phyloP scores from a whole-genome alignment of 371 early-diverging fungal species.

The Mortierella sp. region DNA sequence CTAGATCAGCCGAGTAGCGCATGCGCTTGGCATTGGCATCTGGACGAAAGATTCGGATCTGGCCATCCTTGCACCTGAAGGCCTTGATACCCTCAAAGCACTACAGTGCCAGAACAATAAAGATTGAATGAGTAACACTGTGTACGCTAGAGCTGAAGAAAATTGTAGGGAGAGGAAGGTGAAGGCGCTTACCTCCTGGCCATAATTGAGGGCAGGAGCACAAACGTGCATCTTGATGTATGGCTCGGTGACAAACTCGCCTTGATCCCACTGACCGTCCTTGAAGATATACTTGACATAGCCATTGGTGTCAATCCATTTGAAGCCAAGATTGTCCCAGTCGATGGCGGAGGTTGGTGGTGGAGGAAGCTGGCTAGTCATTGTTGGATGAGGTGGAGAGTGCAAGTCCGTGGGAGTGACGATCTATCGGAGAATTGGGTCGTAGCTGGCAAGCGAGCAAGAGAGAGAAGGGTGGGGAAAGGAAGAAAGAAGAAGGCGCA shows the following conservation, averaged over 20 bases:
- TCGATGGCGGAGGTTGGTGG: conserved; percentile 61
- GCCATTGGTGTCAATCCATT: conserved; percentile 71
- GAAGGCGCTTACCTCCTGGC: conserved; percentile 67
- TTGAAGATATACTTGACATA: conserved; percentile 73
- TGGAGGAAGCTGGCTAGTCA: conserved; percentile 21
- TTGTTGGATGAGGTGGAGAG: neutral
- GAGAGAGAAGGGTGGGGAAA: neutral
- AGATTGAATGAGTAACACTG: neutral
- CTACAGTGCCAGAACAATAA: conserved; percentile 25
- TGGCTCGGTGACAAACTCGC: conserved; percentile 63
- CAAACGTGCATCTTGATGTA: conserved; percentile 62
- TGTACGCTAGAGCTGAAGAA: neutral
- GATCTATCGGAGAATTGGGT: too few relatives aligned
- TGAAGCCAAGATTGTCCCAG: conserved; percentile 78
- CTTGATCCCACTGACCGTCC: conserved; percentile 72
- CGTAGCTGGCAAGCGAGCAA: too few relatives aligned
- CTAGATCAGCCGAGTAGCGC: conserved; percentile 63
- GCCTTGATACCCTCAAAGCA: conserved; percentile 90
- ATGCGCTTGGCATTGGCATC: conserved; percentile 79
- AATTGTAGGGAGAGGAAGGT: neutral
- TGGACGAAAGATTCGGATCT: conserved; percentile 81
- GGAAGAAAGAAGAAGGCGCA: neutral
- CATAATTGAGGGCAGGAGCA: conserved; percentile 77
- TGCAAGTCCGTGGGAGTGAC: neutral
- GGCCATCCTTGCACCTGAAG: conserved; percentile 77